Base-by-base conservation (phyloP, 2,329 filamentous ascomycete genomes). In the Aplosporella prunicola region DNA sequence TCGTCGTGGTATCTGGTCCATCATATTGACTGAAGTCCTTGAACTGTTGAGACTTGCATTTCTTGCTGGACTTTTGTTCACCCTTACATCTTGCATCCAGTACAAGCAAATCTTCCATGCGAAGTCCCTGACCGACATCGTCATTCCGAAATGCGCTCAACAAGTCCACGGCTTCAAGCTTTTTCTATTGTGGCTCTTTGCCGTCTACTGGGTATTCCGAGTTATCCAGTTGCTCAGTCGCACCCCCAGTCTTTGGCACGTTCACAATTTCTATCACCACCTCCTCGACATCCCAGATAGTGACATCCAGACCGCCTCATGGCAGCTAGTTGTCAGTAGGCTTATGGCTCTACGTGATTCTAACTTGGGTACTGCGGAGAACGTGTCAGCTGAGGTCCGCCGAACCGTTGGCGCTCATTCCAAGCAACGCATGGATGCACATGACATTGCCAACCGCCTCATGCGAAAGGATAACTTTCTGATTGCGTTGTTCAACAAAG, bases 381-480 rank as follows among this genome's bases (percentile, higher is more conserved):
- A 71, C 13, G 63, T 78, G 11, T 71, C 72, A n/a, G 64, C 73
- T 9, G 64, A 68, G 43, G 72, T 73, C 46, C 70, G 74, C 42
- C 73, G 69, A 45, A 76, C 74, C 42, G 70, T 89, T 45, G 82
- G 83, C 30, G 87, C 79, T 41, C 86, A 93, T 54, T 93, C 86
- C 15, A 93, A 95, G 57, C 86, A 96, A 61, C 75, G 89, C 44
- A 79, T 98, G 49, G 91, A 95, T 60, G 91, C 91, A 9, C 86
- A 95, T 51, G 91, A 95, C 53, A 96, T 98, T 56, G 91, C 91
- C 5, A 98, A 96, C 54, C 78, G 91, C 20, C 64, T 98, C 30
- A 96, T 98, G 91, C 80, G 91, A 42, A 82, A 85, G 53, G 89
- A 95, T 45, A 98, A 98, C 53, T 98, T 95, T 51, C 74, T 95